phyloP scores from a whole-genome alignment of 345 rosid genomes.

The Heritiera littoralis region DNA sequence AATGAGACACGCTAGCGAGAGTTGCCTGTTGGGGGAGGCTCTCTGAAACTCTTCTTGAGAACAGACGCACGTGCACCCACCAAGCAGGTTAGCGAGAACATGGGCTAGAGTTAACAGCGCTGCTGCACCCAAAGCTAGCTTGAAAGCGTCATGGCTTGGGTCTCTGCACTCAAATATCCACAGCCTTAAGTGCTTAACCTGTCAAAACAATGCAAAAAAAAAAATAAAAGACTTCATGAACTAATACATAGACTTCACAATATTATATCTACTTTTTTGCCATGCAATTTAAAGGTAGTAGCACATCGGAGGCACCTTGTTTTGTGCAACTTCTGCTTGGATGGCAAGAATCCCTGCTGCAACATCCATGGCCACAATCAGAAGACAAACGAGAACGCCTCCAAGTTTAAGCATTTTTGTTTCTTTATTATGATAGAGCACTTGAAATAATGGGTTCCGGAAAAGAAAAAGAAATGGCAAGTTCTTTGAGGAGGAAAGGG shows the following conservation, averaged over 20 bases:
- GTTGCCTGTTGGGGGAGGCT: constrained; percentile 67
- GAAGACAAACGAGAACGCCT: constrained; percentile 68
- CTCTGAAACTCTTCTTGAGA: constrained; percentile 77
- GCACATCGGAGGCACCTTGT: constrained; percentile 46
- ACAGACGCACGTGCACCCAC: constrained; percentile 85
- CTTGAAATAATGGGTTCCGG: constrained; percentile 2
- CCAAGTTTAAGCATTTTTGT: constrained; percentile 55
- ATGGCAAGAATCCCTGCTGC: constrained; percentile 85
- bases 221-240: not conserved
- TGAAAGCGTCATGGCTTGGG: constrained; percentile 82
- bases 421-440: not conserved
- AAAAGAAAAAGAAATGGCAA: constrained; percentile 10
- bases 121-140: constrained; percentile 77
- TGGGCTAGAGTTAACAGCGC: constrained; percentile 67
- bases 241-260: not conserved
- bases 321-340: constrained; percentile 88
- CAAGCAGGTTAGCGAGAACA: constrained; percentile 62
- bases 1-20: constrained; percentile 70
- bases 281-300: not conserved
- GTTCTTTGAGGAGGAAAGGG: not conserved
- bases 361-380: constrained; percentile 77
- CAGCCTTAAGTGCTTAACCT: constrained; percentile 83
- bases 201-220: constrained; percentile 7
- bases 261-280: not conserved
- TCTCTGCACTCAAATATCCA: constrained; percentile 90